Conservation (phyloP, 2,329 filamentous ascomycete genomes). For the Fusarium sp. region DNA sequence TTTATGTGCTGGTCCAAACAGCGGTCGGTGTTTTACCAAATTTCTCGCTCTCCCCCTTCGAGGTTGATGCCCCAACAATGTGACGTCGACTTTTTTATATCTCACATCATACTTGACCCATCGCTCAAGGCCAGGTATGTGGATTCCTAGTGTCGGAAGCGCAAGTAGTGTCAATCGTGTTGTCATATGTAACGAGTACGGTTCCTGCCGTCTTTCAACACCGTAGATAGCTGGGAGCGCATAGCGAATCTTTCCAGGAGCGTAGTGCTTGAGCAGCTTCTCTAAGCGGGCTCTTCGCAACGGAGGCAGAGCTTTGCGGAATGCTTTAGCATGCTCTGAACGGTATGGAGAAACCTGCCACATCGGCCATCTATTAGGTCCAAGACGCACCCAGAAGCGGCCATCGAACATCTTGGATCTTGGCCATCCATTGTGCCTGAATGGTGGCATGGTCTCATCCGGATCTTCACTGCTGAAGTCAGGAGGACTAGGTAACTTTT, state of each 20-base stretch:
- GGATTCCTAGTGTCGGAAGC: slow-evolving; percentile 64
- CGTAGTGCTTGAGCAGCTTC: slow-evolving; percentile 60
- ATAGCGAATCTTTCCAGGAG: slow-evolving; percentile 67
- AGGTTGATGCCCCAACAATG: slow-evolving; percentile 50
- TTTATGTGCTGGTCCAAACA: slow-evolving; percentile 28
- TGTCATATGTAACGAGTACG: slow-evolving; percentile 43
- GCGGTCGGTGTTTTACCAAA: slow-evolving; percentile 12
- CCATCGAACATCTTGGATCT: slow-evolving; percentile 65
- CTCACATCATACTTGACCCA: slow-evolving; percentile 64
- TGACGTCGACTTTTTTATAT: slow-evolving; percentile 63
- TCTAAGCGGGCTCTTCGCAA: slow-evolving; percentile 53
- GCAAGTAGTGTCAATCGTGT: slow-evolving; percentile 59
- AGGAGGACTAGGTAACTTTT: slow-evolving; percentile 28
- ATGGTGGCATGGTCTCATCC: slow-evolving; percentile 7
- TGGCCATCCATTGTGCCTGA: slow-evolving; percentile 52
- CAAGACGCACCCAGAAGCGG: slow-evolving; percentile 70
- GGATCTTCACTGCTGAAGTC: slow-evolving; percentile 18
- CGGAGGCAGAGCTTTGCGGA: slow-evolving; percentile 58
- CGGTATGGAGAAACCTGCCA: slow-evolving; percentile 62
- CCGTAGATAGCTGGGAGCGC: slow-evolving; percentile 68
- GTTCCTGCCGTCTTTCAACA: slow-evolving; percentile 50
- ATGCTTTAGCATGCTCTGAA: slow-evolving; percentile 58
- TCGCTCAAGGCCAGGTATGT: slow-evolving; percentile 59
- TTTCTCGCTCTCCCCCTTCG: slow-evolving; percentile 23
- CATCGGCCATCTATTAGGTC: slow-evolving; percentile 56